Percentiles rank a stretch among this genome's conserved stretches.
These are phyloP conservation scores for Penicillium pancosmium DNA, from an alignment of 495 filamentous ascomycete species.

Conservation along the genomic window DNA sequence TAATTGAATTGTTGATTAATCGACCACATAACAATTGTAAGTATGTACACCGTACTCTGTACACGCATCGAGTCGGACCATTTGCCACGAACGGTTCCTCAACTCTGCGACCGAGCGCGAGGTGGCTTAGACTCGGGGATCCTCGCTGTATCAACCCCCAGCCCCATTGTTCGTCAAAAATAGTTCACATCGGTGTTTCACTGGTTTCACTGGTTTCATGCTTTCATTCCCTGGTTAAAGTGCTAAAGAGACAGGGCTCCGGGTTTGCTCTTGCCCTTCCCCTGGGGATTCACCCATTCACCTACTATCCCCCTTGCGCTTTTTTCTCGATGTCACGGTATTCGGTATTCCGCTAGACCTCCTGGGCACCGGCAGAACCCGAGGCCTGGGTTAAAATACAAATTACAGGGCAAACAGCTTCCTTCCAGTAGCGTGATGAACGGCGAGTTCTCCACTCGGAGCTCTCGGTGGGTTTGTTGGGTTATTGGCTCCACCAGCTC, in stretches of 20 bases:
- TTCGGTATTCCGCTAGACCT: neutral
- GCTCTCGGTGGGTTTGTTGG: constrained; percentile 5
- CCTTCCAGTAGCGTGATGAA: neutral
- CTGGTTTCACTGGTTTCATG: neutral
- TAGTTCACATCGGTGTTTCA: constrained; percentile 2
- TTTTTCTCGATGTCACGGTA: neutral
- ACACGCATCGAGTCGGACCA: neutral
- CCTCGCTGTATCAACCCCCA: neutral
- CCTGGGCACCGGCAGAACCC: too few relatives aligned
- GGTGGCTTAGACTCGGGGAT: neutral
- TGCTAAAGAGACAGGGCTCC: neutral
- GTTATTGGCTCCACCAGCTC: constrained; percentile 4
- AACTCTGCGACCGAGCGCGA: neutral
- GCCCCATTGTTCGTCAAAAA: neutral
- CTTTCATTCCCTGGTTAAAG: neutral
- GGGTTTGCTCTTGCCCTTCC: neutral
- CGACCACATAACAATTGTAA: too few relatives aligned
- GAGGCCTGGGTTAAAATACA: neutral
- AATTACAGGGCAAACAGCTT: neutral
- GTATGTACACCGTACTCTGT: neutral
- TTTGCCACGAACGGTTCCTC: constrained; percentile 2
- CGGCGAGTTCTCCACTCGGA: constrained; percentile 1
- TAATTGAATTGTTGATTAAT: too few relatives aligned
- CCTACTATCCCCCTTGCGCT: neutral
- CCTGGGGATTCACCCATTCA: neutral